A percentile compares a stretch with the other conserved stretches of the same genome.
These are phyloP conservation scores for Taxawa tesnikishii DNA, from an alignment of 2,329 filamentous ascomycete genomes.

Conservation along the genomic window DNA sequence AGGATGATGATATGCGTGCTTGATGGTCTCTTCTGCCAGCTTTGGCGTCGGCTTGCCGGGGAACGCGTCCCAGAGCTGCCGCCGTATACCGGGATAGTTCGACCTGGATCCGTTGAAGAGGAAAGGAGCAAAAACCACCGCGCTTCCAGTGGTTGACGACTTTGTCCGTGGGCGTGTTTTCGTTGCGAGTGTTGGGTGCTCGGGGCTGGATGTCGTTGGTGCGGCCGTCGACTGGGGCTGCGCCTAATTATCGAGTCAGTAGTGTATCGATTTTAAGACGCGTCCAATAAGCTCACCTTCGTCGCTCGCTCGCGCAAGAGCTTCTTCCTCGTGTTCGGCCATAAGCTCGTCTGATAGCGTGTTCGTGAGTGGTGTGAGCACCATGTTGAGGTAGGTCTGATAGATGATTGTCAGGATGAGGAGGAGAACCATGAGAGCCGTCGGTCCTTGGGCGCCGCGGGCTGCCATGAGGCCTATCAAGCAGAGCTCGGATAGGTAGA, in stretches of 20 bases:
- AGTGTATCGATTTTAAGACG: too few species aligned
- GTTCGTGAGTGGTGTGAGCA: conserved; percentile 17
- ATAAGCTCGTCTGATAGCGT: conserved; percentile 18
- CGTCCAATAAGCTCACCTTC: conserved; percentile 9
- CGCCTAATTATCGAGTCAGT: too few species aligned
- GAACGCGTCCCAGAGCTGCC: conserved; percentile 16
- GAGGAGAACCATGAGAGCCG: conserved; percentile 30
- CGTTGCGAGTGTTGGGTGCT: not conserved
- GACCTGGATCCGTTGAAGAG: conserved; percentile 1
- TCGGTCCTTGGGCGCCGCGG: conserved; percentile 21
- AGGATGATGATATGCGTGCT: conserved; percentile 31
- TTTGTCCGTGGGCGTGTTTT: too few species aligned
- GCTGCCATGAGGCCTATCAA: conserved; percentile 34
- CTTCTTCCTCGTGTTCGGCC: conserved; percentile 11
- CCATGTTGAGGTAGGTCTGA: conserved; percentile 21
- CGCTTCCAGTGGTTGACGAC: conserved; percentile 2
- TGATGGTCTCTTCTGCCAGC: conserved; percentile 17
- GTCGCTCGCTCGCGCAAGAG: conserved; percentile 9
- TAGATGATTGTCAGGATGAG: conserved; percentile 29
- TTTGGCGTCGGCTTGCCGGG: conserved; percentile 17
- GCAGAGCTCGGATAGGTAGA: conserved; percentile 36
- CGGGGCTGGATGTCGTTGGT: not conserved
- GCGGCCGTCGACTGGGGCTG: too few species aligned
- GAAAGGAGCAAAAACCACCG: not conserved
- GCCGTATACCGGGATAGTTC: conserved; percentile 1